Evolutionary conservation across 2,329 filamentous ascomycete species (phyloP).

Genomic region (Trichoderma cornu-damae): DNA sequence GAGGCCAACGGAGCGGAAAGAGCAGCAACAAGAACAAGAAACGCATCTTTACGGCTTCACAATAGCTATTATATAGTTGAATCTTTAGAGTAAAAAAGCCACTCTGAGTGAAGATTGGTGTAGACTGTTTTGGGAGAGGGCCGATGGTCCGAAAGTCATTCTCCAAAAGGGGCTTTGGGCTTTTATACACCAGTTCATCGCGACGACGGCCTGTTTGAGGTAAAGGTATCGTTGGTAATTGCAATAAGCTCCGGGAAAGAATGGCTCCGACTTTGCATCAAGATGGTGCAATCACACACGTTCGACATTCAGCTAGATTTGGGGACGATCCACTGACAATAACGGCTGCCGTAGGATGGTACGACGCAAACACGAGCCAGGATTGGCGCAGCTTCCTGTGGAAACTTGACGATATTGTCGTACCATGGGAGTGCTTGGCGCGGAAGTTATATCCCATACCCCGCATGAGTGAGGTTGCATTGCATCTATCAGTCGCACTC

Average conservation of each 20-base stretch:
- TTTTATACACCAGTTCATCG: not conserved
- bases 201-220: not conserved
- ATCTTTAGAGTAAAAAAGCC: not conserved
- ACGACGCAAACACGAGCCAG: not conserved
- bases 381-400: not conserved
- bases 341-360: not conserved
- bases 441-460: not conserved
- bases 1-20: not conserved
- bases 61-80: not conserved
- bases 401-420: not conserved
- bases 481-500: not conserved
- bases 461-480: not conserved
- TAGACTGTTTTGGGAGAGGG: not conserved
- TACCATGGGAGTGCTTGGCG: not conserved
- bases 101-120: not conserved
- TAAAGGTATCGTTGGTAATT: not conserved
- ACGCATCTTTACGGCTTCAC: not conserved
- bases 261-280: not conserved
- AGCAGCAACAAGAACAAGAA: slow-evolving; percentile 2
- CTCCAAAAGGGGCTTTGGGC: too few relatives aligned
- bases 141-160: not conserved
- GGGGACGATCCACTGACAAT: not conserved
- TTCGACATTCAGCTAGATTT: not conserved
- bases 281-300: not conserved
- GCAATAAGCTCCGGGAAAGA: not conserved